A percentile compares a stretch with the other conserved stretches of the same genome.
Evolutionary conservation across 371 early-diverging fungal species (phyloP).

Genomic region (Zancudomyces culisetae): DNA sequence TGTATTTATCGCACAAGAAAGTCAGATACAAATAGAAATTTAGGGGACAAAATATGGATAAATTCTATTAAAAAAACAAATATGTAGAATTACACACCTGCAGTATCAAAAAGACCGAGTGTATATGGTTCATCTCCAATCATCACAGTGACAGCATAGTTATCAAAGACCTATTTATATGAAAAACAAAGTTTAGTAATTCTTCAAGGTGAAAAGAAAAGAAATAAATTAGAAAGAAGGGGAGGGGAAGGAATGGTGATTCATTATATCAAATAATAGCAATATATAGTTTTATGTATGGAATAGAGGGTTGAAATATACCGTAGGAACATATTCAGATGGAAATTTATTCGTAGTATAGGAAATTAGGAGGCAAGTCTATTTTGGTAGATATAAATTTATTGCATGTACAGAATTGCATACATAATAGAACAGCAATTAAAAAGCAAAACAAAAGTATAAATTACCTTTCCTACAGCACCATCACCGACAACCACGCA

Average conservation of each 20-base stretch:
- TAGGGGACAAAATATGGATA: slow-evolving; percentile 1
- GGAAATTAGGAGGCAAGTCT: slow-evolving; percentile 92
- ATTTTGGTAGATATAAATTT: slow-evolving; percentile 6
- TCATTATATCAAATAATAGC: too few relatives aligned
- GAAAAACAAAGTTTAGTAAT: background rate
- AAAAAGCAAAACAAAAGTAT: background rate
- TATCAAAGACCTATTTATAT: slow-evolving; percentile 73
- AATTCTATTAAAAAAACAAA: background rate
- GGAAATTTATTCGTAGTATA: slow-evolving; percentile 98
- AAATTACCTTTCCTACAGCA: slow-evolving; percentile 85
- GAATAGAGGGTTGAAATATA: too few relatives aligned
- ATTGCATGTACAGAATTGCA: background rate
- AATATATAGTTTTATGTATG: too few relatives aligned
- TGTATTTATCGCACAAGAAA: slow-evolving; percentile 17
- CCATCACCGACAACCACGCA: slow-evolving; percentile 97
- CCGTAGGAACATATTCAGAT: slow-evolving; percentile 95
- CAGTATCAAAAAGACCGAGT: slow-evolving; percentile 90
- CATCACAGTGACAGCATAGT: slow-evolving; percentile 97
- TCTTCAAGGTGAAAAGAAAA: background rate
- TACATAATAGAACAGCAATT: background rate
- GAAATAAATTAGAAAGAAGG: background rate
- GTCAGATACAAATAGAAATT: background rate
- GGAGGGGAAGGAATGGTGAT: background rate
- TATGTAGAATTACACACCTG: slow-evolving; percentile 34
- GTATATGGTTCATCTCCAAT: slow-evolving; percentile 86